Conservation (phyloP, 371 early-diverging fungal species). For the Dichotomocladium elegans region DNA sequence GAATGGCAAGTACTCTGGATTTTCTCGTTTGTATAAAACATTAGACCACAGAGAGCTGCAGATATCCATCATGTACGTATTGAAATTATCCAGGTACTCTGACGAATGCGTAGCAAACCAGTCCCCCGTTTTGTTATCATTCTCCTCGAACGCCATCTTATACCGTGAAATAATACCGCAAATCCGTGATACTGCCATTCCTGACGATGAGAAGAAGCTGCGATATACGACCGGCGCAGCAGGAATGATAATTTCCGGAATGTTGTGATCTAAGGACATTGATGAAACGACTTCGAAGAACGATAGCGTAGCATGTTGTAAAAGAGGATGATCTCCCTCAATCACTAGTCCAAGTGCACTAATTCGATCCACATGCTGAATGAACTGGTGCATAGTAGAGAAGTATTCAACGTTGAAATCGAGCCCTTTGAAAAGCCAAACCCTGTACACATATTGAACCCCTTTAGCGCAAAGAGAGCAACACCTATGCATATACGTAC, state of each 20-base stretch:
- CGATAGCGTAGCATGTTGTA: constrained; percentile 54
- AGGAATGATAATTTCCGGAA: constrained; percentile 54
- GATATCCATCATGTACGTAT: constrained; percentile 55
- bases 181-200: constrained; percentile 51
- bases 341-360: constrained; percentile 34
- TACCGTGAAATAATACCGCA: constrained; percentile 54
- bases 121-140: constrained; percentile 22
- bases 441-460: constrained; percentile 20
- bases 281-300: constrained; percentile 54
- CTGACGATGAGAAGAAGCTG: constrained; percentile 44
- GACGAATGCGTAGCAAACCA: constrained; percentile 34
- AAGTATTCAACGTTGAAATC: constrained; percentile 49
- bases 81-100: constrained; percentile 50
- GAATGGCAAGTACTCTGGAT: constrained; percentile 37
- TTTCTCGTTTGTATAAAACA: constrained; percentile 31
- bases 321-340: constrained; percentile 41
- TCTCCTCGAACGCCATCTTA: constrained; percentile 37
- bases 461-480: neutral
- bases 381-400: constrained; percentile 40
- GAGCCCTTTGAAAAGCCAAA: constrained; percentile 42
- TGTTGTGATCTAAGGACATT: constrained; percentile 36
- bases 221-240: constrained; percentile 48
- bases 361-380: constrained; percentile 44
- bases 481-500: constrained; percentile 17
- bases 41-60: constrained; percentile 57